These are phyloP conservation scores for Pleurotus eryngii DNA, from an alignment of 768 basidiomycete genomes.

Conservation along the genomic window DNA sequence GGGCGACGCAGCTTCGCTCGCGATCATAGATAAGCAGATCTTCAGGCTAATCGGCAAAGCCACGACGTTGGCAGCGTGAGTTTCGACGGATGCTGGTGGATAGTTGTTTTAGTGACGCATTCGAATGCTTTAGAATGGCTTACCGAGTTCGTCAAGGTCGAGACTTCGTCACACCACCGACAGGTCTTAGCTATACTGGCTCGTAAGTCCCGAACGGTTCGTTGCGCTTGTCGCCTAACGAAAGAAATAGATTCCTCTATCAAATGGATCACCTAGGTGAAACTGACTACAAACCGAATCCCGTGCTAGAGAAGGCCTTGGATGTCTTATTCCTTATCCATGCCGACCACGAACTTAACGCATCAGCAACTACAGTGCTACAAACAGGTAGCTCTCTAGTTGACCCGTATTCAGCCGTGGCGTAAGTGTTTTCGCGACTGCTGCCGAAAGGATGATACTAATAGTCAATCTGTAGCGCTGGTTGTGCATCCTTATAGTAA, in stretches of 20 bases:
- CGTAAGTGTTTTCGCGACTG: slow-evolving; percentile 37
- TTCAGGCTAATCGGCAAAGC: slow-evolving; percentile 86
- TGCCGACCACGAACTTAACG: slow-evolving; percentile 90
- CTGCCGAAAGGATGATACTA: neutral
- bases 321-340: slow-evolving; percentile 87
- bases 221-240: slow-evolving; percentile 3
- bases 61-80: slow-evolving; percentile 82
- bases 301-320: slow-evolving; percentile 82
- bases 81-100: slow-evolving; percentile 9
- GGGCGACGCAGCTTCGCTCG: slow-evolving; percentile 63
- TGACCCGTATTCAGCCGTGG: slow-evolving; percentile 85
- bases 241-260: slow-evolving; percentile 66
- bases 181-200: slow-evolving; percentile 79
- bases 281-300: slow-evolving; percentile 74
- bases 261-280: slow-evolving; percentile 84
- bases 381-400: slow-evolving; percentile 88
- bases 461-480: slow-evolving; percentile 47
- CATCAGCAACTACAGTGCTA: slow-evolving; percentile 79
- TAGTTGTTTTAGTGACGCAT: neutral
- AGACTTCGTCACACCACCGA: slow-evolving; percentile 81
- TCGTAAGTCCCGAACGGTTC: slow-evolving; percentile 45
- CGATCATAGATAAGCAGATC: slow-evolving; percentile 89
- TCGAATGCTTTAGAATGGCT: slow-evolving; percentile 61
- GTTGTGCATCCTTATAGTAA: slow-evolving; percentile 85
- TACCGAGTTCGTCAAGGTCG: slow-evolving; percentile 91